These are phyloP conservation scores for Triangularia setosa DNA, from an alignment of 2,329 filamentous ascomycete species.

Conservation along the genomic window DNA sequence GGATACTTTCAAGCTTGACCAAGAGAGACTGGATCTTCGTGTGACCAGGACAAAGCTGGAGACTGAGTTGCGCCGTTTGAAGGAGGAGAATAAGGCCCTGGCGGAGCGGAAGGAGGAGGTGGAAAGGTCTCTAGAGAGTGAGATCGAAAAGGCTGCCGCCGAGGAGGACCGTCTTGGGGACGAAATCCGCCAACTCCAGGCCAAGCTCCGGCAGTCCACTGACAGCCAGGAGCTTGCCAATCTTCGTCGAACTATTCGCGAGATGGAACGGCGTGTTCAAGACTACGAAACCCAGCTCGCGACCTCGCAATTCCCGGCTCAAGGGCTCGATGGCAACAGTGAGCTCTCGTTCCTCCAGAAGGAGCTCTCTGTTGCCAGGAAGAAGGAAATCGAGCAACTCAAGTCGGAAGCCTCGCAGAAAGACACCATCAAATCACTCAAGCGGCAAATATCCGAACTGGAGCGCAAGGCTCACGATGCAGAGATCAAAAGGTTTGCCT, in stretches of 20 bases:
- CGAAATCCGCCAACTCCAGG: conserved; percentile 51
- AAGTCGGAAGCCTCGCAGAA: conserved; percentile 64
- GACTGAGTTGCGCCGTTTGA: conserved; percentile 60
- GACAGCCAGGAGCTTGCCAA: conserved; percentile 54
- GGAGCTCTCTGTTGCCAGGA: conserved; percentile 60
- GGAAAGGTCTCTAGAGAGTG: conserved; percentile 61
- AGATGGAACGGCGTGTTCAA: conserved; percentile 59
- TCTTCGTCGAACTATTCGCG: conserved; percentile 59
- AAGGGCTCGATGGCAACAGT: conserved; percentile 41
- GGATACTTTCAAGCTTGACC: conserved; percentile 59
- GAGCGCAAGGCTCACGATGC: conserved; percentile 65
- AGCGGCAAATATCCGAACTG: conserved; percentile 61
- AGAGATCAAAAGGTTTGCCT: conserved; percentile 48
- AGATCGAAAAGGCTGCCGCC: conserved; percentile 61
- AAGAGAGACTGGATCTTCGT: conserved; percentile 65
- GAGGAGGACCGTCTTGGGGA: conserved; percentile 61
- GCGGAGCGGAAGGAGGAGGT: conserved; percentile 54
- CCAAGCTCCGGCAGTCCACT: conserved; percentile 41
- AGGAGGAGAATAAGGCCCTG: conserved; percentile 59
- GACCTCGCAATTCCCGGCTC: conserved; percentile 32
- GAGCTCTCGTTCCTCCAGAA: conserved; percentile 60
- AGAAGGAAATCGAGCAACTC: conserved; percentile 61
- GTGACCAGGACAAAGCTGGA: conserved; percentile 66
- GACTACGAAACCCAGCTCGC: conserved; percentile 48
- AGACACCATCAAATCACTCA: conserved; percentile 58